These are phyloP conservation scores for Esteya vermicola DNA, from an alignment of 2,329 filamentous ascomycete species.

Conservation along the genomic window DNA sequence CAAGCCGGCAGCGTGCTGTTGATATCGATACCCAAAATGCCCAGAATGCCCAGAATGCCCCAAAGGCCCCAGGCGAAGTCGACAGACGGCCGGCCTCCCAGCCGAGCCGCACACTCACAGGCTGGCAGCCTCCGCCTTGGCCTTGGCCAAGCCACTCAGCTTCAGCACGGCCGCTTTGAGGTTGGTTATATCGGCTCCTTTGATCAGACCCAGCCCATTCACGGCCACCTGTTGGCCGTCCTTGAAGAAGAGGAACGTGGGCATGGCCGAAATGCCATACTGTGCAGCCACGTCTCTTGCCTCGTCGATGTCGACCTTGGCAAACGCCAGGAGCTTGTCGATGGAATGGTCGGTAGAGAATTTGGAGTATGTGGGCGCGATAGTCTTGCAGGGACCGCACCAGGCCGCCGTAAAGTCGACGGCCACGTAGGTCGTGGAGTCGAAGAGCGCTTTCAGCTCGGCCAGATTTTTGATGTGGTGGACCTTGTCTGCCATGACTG, in stretches of 20 bases:
- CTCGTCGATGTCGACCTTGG: conserved; percentile 43
- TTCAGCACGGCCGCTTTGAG: conserved; percentile 8
- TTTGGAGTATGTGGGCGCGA: conserved; percentile 36
- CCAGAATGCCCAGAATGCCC: too few relatives aligned
- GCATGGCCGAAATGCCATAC: conserved; percentile 39
- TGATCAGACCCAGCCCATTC: conserved; percentile 9
- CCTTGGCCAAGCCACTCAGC: conserved; percentile 8
- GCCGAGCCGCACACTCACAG: too few relatives aligned
- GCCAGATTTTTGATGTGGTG: conserved; percentile 27
- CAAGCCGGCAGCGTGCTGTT: too few relatives aligned
- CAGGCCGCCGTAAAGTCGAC: conserved; percentile 44
- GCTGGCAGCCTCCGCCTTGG: too few relatives aligned
- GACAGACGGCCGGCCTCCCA: too few relatives aligned
- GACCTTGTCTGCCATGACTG: conserved; percentile 8
- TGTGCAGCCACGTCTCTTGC: conserved; percentile 32
- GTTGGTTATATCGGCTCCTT: conserved; percentile 12
- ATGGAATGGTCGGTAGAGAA: conserved; percentile 25
- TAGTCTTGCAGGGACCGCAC: conserved; percentile 45
- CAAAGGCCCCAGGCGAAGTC: too few relatives aligned
- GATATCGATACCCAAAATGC: too few relatives aligned
- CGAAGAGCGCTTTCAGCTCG: conserved; percentile 34
- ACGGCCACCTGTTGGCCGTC: conserved; percentile 31
- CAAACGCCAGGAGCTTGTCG: conserved; percentile 33
- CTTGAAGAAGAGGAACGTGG: conserved; percentile 47
- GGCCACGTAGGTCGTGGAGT: conserved; percentile 33